Base-by-base conservation (phyloP, 2,329 filamentous ascomycete species). In the Aspergillus sp. region DNA sequence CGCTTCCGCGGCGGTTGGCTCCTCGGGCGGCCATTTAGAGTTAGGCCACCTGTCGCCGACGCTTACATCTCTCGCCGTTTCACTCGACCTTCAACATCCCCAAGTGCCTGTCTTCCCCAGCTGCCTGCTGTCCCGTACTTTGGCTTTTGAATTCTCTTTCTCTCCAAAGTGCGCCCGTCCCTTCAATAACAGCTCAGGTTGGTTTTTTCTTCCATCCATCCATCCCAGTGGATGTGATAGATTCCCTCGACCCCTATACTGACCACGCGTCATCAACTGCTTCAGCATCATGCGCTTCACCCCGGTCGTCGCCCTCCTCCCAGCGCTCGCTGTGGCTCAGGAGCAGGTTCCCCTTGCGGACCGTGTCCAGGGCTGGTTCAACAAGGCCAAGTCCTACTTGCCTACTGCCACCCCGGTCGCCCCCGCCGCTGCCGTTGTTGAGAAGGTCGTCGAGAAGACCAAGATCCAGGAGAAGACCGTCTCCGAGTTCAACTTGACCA, bases 331-430 rank as follows among this genome's bases (percentile, higher is more conserved):
- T 62, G 80, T 81, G 63, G 84, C 84, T 52, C 81, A 87, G 72
- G 80, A 85, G 68, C 86, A 88, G 72, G 73, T 84, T 42, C 84
- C 85, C 36, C 77, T 82, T 57, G 70, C 65, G 44, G 78, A 81
- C 41, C 77, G 76, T 60, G 73, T 81, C 32, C 74, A 78, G 67
- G 78, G 74, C 51, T 82, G 80, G 79, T 76, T 82, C 68, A 73
- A 80, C 64, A 79, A 80, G 76, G 84, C 84, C 59, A 85, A 84
- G 66, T 77, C 79, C 54, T 82, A 81, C 63, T 76, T 87, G 66
- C 81, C 83, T n/a, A 81, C 82, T 53, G 80, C 80, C 39, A 70
- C 72, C 32, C 71, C 73, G 2, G 71, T 70, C 25, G 68, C 70
- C 51, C 71, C 72, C 21, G 65, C 74, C 8, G 62, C 60, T 41